These are phyloP conservation scores for Xylariaceae sp. DNA, from an alignment of 2,329 filamentous ascomycete genomes.

Conservation along the genomic window DNA sequence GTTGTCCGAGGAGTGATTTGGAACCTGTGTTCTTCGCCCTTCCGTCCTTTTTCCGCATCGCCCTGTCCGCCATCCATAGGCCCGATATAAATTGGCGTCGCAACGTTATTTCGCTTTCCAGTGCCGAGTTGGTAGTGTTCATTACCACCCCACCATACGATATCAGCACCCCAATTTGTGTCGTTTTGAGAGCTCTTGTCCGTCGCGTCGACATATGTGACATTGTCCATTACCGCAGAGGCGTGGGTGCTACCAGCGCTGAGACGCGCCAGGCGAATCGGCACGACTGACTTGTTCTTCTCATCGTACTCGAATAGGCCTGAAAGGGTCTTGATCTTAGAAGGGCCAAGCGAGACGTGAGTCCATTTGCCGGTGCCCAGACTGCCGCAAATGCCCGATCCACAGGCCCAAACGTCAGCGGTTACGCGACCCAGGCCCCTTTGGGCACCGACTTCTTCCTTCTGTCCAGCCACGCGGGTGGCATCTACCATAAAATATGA, in stretches of 20 bases:
- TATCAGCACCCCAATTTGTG: slow-evolving; percentile 84
- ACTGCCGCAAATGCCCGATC: slow-evolving; percentile 77
- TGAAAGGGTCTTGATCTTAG: slow-evolving; percentile 78
- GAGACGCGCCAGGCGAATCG: slow-evolving; percentile 72
- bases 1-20: slow-evolving; percentile 75
- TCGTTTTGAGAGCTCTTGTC: slow-evolving; percentile 55
- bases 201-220: slow-evolving; percentile 60
- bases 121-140: slow-evolving; percentile 91
- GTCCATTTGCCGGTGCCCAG: slow-evolving; percentile 87
- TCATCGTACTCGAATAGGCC: slow-evolving; percentile 88
- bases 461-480: slow-evolving; percentile 44
- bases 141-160: slow-evolving; percentile 92
- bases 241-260: slow-evolving; percentile 77
- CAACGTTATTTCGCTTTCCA: slow-evolving; percentile 78
- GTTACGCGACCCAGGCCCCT: slow-evolving; percentile 52
- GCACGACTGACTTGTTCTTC: slow-evolving; percentile 57
- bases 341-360: slow-evolving; percentile 72
- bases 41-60: slow-evolving; percentile 57
- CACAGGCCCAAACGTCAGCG: slow-evolving; percentile 81
- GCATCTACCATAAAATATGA: slow-evolving; percentile 86
- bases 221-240: slow-evolving; percentile 78
- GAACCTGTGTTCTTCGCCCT: slow-evolving; percentile 65
- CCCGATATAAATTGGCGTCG: slow-evolving; percentile 71
- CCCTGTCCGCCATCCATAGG: slow-evolving; percentile 60
- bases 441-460: slow-evolving; percentile 34